phyloP scores from a whole-genome alignment of 2,329 filamentous ascomycete species.

The Alternaria dauci region DNA sequence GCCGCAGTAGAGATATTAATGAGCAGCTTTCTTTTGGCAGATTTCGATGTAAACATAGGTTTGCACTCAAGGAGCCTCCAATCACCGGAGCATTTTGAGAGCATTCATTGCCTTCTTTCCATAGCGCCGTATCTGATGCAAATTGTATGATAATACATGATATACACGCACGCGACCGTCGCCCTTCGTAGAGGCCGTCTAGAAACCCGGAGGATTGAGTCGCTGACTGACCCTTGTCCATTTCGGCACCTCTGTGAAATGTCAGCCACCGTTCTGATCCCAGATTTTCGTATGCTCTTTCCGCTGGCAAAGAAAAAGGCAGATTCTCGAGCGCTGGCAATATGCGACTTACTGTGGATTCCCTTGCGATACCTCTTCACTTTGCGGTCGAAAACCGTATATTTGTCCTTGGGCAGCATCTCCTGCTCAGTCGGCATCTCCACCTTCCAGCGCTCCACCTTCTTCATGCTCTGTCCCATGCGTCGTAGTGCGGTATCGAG shows the following conservation, averaged over 20 bases:
- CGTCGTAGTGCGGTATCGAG: slow-evolving; percentile 80
- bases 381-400: slow-evolving; percentile 96
- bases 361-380: slow-evolving; percentile 96
- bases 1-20: not conserved
- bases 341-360: slow-evolving; percentile 83
- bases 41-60: not conserved
- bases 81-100: not conserved
- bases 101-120: not conserved
- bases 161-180: slow-evolving; percentile 28
- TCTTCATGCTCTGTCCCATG: slow-evolving; percentile 72
- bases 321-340: no score
- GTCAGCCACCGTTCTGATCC: not conserved
- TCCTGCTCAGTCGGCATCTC: slow-evolving; percentile 96
- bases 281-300: not conserved
- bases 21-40: not conserved
- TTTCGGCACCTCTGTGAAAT: slow-evolving; percentile 64
- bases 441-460: slow-evolving; percentile 87
- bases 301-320: not conserved
- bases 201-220: slow-evolving; percentile 94
- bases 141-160: slow-evolving; percentile 34
- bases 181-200: slow-evolving; percentile 41
- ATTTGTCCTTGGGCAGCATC: slow-evolving; percentile 97
- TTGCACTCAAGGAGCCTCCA: not conserved
- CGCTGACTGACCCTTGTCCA: slow-evolving; percentile 96
- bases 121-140: slow-evolving; percentile 28